phyloP scores from a whole-genome alignment of 1,284 basidiomycete species.

The Gymnopus androsaceus region DNA sequence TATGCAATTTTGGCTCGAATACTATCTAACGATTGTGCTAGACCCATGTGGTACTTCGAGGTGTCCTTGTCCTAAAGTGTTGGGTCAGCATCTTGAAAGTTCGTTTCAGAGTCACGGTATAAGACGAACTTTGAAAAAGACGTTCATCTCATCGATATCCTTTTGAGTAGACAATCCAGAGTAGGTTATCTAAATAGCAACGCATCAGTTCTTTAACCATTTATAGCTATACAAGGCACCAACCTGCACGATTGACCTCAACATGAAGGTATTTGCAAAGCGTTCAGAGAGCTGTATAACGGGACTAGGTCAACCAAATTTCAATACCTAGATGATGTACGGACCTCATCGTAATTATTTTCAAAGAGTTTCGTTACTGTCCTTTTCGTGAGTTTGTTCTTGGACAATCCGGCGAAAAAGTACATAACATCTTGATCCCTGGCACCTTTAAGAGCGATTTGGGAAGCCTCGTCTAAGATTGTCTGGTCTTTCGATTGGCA shows the following conservation, averaged over 20 bases:
- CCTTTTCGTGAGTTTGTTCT: constrained; percentile 49
- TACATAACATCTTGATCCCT: constrained; percentile 69
- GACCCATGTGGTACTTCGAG: constrained; percentile 13
- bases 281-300: constrained; percentile 10
- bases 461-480: constrained; percentile 60
- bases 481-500: constrained; percentile 45
- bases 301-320: neutral
- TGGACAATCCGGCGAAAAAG: constrained; percentile 47
- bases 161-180: constrained; percentile 10
- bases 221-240: neutral
- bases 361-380: constrained; percentile 42
- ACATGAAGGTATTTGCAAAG: constrained; percentile 10
- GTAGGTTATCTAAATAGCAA: constrained; percentile 6
- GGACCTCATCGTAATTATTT: constrained; percentile 61
- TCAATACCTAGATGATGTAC: neutral
- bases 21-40: constrained; percentile 16
- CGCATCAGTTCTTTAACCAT: neutral
- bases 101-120: too few species aligned
- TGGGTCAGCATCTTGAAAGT: neutral
- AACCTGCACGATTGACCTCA: constrained; percentile 15
- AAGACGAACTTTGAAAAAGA: constrained; percentile 13
- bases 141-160: constrained; percentile 14
- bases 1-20: constrained; percentile 17
- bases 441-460: constrained; percentile 55
- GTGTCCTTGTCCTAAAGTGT: constrained; percentile 17